Evolutionary conservation across 768 basidiomycete genomes (phyloP).

Genomic region (Collybia sordida): DNA sequence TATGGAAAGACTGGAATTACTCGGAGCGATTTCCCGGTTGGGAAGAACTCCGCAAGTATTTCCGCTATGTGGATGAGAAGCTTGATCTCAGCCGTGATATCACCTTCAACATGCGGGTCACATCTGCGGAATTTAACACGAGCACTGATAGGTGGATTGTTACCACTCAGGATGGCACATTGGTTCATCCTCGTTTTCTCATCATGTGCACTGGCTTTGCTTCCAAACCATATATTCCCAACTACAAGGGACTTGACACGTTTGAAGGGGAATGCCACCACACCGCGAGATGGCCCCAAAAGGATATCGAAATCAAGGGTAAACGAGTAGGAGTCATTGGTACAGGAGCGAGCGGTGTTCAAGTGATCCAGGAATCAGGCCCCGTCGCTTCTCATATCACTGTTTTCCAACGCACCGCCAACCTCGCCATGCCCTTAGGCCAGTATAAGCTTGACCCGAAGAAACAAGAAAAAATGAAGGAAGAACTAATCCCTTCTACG

Average conservation of each 20-base stretch:
- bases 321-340: conserved; percentile 26
- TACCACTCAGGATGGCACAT: conserved; percentile 13
- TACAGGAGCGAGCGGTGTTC: conserved; percentile 25
- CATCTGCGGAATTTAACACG: conserved; percentile 18
- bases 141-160: conserved; percentile 19
- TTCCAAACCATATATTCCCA: conserved; percentile 20
- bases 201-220: conserved; percentile 22
- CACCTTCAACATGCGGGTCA: conserved; percentile 19
- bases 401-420: conserved; percentile 27
- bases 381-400: conserved; percentile 19
- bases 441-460: conserved; percentile 13
- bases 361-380: conserved; percentile 23
- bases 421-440: conserved; percentile 21
- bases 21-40: conserved; percentile 12
- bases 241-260: conserved; percentile 16
- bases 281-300: conserved; percentile 21
- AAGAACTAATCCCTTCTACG: conserved; percentile 16
- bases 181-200: conserved; percentile 17
- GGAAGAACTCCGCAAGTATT: conserved; percentile 21
- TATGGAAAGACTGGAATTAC: conserved; percentile 25
- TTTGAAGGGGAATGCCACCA: conserved; percentile 24
- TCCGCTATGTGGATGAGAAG: conserved; percentile 22
- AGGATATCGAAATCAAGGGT: conserved; percentile 15
- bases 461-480: conserved; percentile 14
- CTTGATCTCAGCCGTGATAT: conserved; percentile 22